Conservation (phyloP, 495 filamentous ascomycete species). For the Aspergillus cavernicola region DNA sequence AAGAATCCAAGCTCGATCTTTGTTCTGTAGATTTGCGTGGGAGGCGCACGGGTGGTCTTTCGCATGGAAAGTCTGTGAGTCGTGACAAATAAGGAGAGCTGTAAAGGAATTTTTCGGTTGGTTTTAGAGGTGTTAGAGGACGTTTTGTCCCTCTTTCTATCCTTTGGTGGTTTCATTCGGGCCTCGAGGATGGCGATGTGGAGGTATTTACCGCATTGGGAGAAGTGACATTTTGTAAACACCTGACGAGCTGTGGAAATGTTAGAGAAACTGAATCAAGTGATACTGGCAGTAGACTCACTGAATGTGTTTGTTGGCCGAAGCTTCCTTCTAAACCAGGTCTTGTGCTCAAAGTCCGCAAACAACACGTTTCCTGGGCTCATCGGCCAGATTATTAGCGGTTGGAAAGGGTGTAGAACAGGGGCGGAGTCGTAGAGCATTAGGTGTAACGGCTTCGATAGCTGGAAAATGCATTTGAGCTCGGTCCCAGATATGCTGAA, state of each 20-base stretch:
- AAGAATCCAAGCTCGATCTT: not conserved
- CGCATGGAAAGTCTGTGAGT: constrained; percentile 2
- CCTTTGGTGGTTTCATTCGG: not conserved
- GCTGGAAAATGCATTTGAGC: not conserved
- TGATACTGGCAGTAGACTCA: not conserved
- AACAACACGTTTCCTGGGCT: constrained; percentile 1
- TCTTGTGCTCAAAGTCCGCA: constrained; percentile 2
- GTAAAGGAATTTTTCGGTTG: not conserved
- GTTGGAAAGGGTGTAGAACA: not conserved
- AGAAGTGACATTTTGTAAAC: not conserved
- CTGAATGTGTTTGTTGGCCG: not conserved
- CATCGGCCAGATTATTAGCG: constrained; percentile 5
- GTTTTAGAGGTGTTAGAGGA: too few relatives aligned
- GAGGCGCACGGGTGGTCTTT: constrained; percentile 1
- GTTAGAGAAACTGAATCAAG: not conserved
- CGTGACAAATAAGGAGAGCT: not conserved
- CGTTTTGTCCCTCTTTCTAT: not conserved
- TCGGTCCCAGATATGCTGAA: not conserved
- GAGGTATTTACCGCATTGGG: not conserved
- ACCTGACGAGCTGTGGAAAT: not conserved
- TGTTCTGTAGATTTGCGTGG: not conserved
- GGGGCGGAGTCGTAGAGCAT: constrained; percentile 1
- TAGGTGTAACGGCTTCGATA: not conserved
- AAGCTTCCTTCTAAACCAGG: not conserved
- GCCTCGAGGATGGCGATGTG: constrained; percentile 3